These are phyloP conservation scores for Ogataea glucozyma DNA, from an alignment of 805 yeast species.

Conservation along the genomic window DNA sequence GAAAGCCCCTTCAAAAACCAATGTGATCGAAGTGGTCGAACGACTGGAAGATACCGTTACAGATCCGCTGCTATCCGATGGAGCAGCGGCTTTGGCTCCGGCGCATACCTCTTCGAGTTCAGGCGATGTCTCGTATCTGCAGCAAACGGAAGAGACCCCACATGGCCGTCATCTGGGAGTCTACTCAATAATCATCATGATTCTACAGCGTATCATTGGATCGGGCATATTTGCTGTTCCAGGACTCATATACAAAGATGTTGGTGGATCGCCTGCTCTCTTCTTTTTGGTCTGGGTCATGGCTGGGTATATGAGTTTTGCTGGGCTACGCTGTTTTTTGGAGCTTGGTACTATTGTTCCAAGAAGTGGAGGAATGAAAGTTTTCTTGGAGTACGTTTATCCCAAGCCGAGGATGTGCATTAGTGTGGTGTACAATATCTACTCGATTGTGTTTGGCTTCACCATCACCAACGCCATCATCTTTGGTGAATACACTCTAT, in stretches of 20 bases:
- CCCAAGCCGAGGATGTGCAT: slow-evolving; percentile 56
- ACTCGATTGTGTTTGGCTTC: slow-evolving; percentile 52
- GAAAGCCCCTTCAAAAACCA: slow-evolving; percentile 1
- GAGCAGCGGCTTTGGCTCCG: no score
- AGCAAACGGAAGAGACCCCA: slow-evolving; percentile 51
- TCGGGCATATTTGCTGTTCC: slow-evolving; percentile 79
- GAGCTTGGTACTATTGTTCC: slow-evolving; percentile 74
- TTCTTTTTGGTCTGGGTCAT: slow-evolving; percentile 65
- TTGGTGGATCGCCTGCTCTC: slow-evolving; percentile 64
- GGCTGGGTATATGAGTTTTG: slow-evolving; percentile 61
- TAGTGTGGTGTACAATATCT: slow-evolving; percentile 48
- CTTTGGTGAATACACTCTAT: slow-evolving; percentile 54
- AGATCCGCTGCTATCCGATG: neutral
- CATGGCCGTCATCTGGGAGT: slow-evolving; percentile 77
- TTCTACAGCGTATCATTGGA: slow-evolving; percentile 70
- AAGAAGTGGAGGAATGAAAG: slow-evolving; percentile 74
- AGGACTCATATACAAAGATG: slow-evolving; percentile 61
- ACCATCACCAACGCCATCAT: slow-evolving; percentile 51
- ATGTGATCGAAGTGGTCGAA: slow-evolving; percentile 1
- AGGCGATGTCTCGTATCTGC: slow-evolving; percentile 29
- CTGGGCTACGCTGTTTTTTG: slow-evolving; percentile 65
- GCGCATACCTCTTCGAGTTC: no score
- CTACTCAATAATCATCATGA: slow-evolving; percentile 62
- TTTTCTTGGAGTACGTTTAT: slow-evolving; percentile 67
- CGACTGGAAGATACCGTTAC: neutral